Evolutionary conservation across 768 basidiomycete genomes (phyloP).

Genomic region (Boletus eberwhitei): DNA sequence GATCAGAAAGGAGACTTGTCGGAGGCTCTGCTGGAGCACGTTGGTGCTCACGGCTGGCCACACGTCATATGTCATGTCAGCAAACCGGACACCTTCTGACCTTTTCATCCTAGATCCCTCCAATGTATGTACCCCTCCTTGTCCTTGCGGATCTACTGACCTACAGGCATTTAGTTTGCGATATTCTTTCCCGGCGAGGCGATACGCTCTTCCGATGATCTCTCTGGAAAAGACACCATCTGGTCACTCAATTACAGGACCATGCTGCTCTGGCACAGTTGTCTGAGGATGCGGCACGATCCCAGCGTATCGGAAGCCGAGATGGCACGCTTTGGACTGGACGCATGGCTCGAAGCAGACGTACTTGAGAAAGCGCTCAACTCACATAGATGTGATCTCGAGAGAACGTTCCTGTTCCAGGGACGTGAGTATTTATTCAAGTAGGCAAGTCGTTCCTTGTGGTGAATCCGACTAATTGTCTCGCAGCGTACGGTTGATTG

Average conservation of each 20-base stretch:
- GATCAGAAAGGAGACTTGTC: slow-evolving; percentile 66
- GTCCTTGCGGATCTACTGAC: slow-evolving; percentile 3
- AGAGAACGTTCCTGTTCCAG: slow-evolving; percentile 64
- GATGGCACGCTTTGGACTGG: slow-evolving; percentile 59
- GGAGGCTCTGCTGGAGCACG: slow-evolving; percentile 71
- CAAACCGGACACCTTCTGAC: slow-evolving; percentile 38
- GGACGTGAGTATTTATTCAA: slow-evolving; percentile 76
- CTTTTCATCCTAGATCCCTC: slow-evolving; percentile 60
- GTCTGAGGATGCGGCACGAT: slow-evolving; percentile 55
- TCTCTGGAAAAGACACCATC: slow-evolving; percentile 58
- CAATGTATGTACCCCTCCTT: slow-evolving; percentile 45
- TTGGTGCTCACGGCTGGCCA: slow-evolving; percentile 63
- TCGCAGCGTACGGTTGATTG: slow-evolving; percentile 61
- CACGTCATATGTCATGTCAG: slow-evolving; percentile 54
- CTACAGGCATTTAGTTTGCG: slow-evolving; percentile 46
- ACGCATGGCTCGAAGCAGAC: slow-evolving; percentile 70
- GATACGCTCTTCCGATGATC: slow-evolving; percentile 28
- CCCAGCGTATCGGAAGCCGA: slow-evolving; percentile 42
- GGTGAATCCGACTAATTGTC: slow-evolving; percentile 1
- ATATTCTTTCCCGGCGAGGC: slow-evolving; percentile 77
- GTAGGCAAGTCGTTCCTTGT: slow-evolving; percentile 39
- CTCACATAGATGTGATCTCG: slow-evolving; percentile 62
- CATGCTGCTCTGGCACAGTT: slow-evolving; percentile 72
- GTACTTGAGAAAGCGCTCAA: slow-evolving; percentile 60
- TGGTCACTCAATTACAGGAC: slow-evolving; percentile 74